phyloP scores from a whole-genome alignment of 2,329 filamentous ascomycete species.

The Claviceps sp. region DNA sequence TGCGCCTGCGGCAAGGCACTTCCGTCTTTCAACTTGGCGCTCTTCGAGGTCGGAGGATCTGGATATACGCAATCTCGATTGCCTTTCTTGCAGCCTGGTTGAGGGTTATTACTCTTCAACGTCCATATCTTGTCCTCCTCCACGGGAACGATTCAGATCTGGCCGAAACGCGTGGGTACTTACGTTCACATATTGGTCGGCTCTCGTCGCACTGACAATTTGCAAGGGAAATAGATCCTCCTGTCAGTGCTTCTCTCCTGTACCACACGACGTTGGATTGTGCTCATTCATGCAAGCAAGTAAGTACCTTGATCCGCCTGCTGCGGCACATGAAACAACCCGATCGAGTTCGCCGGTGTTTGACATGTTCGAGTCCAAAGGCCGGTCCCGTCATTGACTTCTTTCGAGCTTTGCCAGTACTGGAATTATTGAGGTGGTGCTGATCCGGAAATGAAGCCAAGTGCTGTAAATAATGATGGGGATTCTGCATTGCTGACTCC shows the following conservation, averaged over 20 bases:
- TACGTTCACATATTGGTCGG: constrained; percentile 73
- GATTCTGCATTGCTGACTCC: constrained; percentile 22
- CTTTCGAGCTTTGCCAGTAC: constrained; percentile 34
- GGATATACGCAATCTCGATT: constrained; percentile 85
- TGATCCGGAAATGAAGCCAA: constrained; percentile 37
- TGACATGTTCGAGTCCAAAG: constrained; percentile 53
- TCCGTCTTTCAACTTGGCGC: constrained; percentile 25
- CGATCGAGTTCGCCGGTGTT: constrained; percentile 84
- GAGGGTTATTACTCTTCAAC: neutral
- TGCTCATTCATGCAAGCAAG: constrained; percentile 1
- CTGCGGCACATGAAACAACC: constrained; percentile 87
- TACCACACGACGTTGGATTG: constrained; percentile 4
- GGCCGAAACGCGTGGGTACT: constrained; percentile 12
- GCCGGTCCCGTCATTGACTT: constrained; percentile 31
- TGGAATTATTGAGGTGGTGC: constrained; percentile 32
- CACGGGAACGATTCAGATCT: neutral
- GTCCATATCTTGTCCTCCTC: neutral
- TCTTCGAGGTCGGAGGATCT: constrained; percentile 42
- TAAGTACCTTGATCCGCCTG: constrained; percentile 64
- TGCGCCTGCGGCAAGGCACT: constrained; percentile 24
- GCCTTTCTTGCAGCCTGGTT: constrained; percentile 77
- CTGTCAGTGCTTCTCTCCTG: constrained; percentile 14
- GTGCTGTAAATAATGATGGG: constrained; percentile 35
- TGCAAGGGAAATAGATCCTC: neutral
- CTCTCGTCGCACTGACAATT: constrained; percentile 68